phyloP scores from a whole-genome alignment of 257 asterid genomes.

The Scutellaria barbata region DNA sequence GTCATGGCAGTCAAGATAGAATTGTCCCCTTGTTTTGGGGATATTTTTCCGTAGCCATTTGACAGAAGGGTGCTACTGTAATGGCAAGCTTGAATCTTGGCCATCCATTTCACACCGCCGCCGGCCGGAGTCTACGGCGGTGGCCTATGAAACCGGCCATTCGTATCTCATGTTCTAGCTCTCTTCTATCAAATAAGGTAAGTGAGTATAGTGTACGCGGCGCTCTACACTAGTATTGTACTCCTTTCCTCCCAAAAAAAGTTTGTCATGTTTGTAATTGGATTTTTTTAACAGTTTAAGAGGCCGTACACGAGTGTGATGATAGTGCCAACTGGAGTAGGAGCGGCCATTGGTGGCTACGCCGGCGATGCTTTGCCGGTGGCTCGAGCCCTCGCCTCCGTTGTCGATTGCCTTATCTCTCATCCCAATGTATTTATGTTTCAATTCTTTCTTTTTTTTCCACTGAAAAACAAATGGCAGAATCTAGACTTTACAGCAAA shows the following conservation, averaged over 20 bases:
- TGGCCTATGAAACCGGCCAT: slow-evolving; percentile 29
- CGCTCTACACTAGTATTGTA: not conserved
- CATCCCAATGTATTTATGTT: slow-evolving; percentile 78
- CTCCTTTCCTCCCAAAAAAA: not conserved
- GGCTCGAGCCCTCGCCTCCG: slow-evolving; percentile 81
- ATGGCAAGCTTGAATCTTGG: slow-evolving; percentile 52
- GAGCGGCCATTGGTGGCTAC: slow-evolving; percentile 93
- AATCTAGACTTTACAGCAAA: not conserved
- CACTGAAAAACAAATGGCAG: not conserved
- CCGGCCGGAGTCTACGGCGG: slow-evolving; percentile 35
- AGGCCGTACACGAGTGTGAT: slow-evolving; percentile 84
- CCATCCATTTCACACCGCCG: slow-evolving; percentile 44
- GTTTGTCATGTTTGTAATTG: not conserved
- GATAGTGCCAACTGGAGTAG: slow-evolving; percentile 96
- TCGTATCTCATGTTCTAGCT: slow-evolving; percentile 43
- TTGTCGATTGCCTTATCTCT: slow-evolving; percentile 89
- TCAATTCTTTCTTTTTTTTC: not conserved
- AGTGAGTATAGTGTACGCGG: not conserved
- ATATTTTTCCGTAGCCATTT: slow-evolving; percentile 11
- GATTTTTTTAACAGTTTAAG: slow-evolving; percentile 52
- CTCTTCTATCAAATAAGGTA: slow-evolving; percentile 56
- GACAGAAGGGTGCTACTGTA: slow-evolving; percentile 27
- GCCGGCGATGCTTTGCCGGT: slow-evolving; percentile 97
- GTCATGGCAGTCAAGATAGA: not conserved
- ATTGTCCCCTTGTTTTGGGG: slow-evolving; percentile 14